Conservation (phyloP, 805 yeast species). For the Saccharomyces paradoxus region DNA sequence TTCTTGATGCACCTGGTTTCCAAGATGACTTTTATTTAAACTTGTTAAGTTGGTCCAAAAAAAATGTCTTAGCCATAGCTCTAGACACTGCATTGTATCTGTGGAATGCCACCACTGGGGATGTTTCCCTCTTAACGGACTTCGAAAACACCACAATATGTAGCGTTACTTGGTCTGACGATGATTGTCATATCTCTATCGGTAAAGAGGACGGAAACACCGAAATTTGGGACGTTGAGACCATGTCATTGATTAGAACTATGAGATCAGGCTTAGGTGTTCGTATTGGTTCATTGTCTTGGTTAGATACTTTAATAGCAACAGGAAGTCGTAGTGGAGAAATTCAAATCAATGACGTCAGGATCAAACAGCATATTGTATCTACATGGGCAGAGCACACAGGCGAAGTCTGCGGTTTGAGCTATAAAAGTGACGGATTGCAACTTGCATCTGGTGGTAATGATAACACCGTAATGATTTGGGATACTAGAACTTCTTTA, state of each 20-base stretch:
- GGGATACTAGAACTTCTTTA: constrained; percentile 70
- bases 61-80: constrained; percentile 81
- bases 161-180: constrained; percentile 84
- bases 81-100: constrained; percentile 74
- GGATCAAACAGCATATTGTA: constrained; percentile 70
- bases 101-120: constrained; percentile 85
- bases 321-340: constrained; percentile 86
- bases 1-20: constrained; percentile 92
- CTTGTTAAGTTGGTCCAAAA: constrained; percentile 77
- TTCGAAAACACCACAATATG: constrained; percentile 33
- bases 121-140: constrained; percentile 62
- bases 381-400: constrained; percentile 54
- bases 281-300: constrained; percentile 73
- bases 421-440: constrained; percentile 75
- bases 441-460: constrained; percentile 91
- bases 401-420: constrained; percentile 90
- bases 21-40: constrained; percentile 88
- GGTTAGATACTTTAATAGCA: constrained; percentile 76
- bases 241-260: constrained; percentile 63
- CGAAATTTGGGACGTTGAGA: constrained; percentile 91
- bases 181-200: constrained; percentile 75
- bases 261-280: constrained; percentile 62
- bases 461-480: constrained; percentile 83
- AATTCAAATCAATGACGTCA: constrained; percentile 81
- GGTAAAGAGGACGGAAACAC: constrained; percentile 77